Evolutionary conservation across 2,329 filamentous ascomycete species (phyloP), one percentile per base, ranked within the genome.

Genomic region (Penicillium verrucosum): DNA sequence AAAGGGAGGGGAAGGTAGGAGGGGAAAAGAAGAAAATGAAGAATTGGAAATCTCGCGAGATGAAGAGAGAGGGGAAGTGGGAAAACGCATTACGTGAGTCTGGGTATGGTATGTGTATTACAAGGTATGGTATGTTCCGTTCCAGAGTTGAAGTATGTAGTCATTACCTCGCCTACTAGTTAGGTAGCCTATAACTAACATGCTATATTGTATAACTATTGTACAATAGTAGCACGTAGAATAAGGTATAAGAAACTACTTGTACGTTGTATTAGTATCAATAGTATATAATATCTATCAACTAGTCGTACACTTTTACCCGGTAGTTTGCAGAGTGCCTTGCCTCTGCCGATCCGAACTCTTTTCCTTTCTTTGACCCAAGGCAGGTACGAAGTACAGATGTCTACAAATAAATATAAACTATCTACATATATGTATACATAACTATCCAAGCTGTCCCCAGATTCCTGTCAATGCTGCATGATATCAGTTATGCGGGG

Each of bases 1-100:
- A 65, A 66, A 60, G 52, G 59, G 58, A 59, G 59, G 58, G 62
- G 61, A 55, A 57, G 54, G 58, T 58, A 58, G 55, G 49, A 51
- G 49, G 60, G 60, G 62, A 57, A 57, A 60, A 60, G 58, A 57
- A 57, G 57, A 59, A 60, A 58, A 64, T 57, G 63, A 66, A 66
- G 61, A 63, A 64, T 47, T 54, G 61, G 65, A 65, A 66, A 64
- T 62, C 48, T 51, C 48, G 48, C 48, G 48, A 51, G 49, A 51
- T 63, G 60, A 63, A 61, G 62, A 48, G 57, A 58, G 58, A 52
- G 57, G 56, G 58, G 58, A 60, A 59, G 56, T 54, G 55, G 48
- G 44, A 18, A 59, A 51, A 51, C 52, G 52, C 40, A 49, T 51
- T 51, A 59, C 57, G 52, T 55, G 52, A 55, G 44, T 41, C 10